Percentiles rank a stretch among this genome's conserved stretches.
Conservation (phyloP, 202 grass and related monocot species). For the Cymbopogon flexuosus region DNA sequence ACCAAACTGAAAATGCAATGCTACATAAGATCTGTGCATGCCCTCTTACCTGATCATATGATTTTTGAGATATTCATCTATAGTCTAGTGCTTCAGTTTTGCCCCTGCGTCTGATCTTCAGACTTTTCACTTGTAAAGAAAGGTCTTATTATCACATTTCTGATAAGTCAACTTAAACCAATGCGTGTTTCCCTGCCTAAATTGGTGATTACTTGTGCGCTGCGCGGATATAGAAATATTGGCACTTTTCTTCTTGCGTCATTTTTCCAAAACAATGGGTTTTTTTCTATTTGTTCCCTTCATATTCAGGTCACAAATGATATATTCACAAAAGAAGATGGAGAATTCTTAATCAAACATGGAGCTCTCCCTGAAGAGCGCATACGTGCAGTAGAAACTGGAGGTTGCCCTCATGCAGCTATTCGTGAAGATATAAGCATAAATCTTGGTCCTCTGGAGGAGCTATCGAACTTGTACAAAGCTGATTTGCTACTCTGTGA, state of each 20-base stretch:
- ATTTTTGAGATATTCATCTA: not conserved
- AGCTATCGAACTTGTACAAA: conserved; percentile 76
- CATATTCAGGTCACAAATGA: conserved; percentile 85
- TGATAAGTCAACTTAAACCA: not conserved
- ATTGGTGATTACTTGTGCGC: not conserved
- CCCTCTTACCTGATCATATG: too few relatives aligned
- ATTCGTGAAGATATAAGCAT: conserved; percentile 98
- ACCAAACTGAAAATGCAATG: not conserved
- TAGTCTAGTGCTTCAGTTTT: not conserved
- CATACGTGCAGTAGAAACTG: conserved; percentile 83
- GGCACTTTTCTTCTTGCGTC: not conserved
- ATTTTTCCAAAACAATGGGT: not conserved
- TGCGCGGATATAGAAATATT: not conserved
- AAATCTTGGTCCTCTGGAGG: conserved; percentile 89
- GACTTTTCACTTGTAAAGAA: not conserved
- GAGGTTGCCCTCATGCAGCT: conserved; percentile 89
- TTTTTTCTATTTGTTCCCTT: not conserved
- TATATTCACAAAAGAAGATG: conserved; percentile 99
- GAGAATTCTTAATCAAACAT: conserved; percentile 89
- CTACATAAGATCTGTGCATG: not conserved
- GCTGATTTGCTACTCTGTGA: conserved; percentile 93
- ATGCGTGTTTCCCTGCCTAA: not conserved
- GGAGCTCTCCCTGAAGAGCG: conserved; percentile 84
- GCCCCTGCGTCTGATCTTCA: not conserved
- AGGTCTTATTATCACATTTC: not conserved